phyloP scores from a whole-genome alignment of 2,329 filamentous ascomycete genomes.

The Venturia nashicola region DNA sequence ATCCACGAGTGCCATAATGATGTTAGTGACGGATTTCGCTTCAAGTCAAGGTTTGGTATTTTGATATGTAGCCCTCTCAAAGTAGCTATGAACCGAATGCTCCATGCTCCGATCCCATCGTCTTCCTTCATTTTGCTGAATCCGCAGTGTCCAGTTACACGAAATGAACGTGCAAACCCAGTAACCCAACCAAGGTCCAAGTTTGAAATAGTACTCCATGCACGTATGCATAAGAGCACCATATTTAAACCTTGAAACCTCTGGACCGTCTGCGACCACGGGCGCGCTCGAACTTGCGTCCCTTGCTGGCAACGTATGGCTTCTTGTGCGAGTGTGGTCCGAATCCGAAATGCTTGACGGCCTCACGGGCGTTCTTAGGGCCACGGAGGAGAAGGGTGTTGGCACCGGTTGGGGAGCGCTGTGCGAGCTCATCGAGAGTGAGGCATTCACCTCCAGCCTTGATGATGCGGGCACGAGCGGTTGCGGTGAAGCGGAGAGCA shows the following conservation, averaged over 20 bases:
- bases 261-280: constrained; percentile 97
- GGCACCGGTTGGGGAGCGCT: constrained; percentile 79
- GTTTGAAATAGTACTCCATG: neutral
- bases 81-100: neutral
- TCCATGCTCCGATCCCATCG: neutral
- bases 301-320: constrained; percentile 95
- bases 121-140: neutral
- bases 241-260: constrained; percentile 97
- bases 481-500: constrained; percentile 92
- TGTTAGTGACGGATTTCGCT: neutral
- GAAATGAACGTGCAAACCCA: neutral
- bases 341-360: constrained; percentile 98
- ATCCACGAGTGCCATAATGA: too few species aligned
- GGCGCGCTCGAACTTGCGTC: constrained; percentile 98
- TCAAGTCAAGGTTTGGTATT: neutral
- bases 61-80: neutral
- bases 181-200: neutral
- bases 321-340: constrained; percentile 99
- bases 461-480: constrained; percentile 83
- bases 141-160: neutral
- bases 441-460: constrained; percentile 90
- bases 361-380: constrained; percentile 96
- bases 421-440: constrained; percentile 93
- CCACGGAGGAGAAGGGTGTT: constrained; percentile 96
- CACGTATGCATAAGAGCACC: neutral